A percentile compares a stretch with the other conserved stretches of the same genome.
These are phyloP conservation scores for Eucalyptus erythrocorys DNA, from an alignment of 345 rosid genomes.

Conservation along the genomic window DNA sequence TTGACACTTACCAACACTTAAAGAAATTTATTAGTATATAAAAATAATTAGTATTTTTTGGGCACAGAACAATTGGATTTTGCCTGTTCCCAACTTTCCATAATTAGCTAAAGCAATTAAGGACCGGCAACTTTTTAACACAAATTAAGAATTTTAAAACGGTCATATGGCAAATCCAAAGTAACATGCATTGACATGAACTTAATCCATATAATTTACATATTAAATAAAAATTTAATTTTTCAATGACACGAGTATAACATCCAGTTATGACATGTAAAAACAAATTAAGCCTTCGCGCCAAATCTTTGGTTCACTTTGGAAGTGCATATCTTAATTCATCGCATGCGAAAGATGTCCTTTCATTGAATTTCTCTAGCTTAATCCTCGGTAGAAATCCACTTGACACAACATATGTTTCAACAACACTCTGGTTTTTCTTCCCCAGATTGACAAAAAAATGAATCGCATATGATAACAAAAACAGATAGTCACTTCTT, in stretches of 20 bases:
- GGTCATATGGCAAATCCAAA: too few relatives aligned
- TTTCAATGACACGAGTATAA: neutral
- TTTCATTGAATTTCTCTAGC: neutral
- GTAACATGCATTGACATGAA: neutral
- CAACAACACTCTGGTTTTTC: neutral
- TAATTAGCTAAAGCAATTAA: too few relatives aligned
- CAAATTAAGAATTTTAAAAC: neutral
- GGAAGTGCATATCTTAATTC: neutral
- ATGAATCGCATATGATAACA: neutral
- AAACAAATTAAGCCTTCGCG: neutral
- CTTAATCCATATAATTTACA: neutral
- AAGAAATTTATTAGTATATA: too few relatives aligned
- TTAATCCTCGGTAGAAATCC: neutral
- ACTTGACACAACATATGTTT: neutral
- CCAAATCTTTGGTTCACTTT: neutral
- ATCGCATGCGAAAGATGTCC: rapidly evolving
- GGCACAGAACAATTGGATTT: too few relatives aligned
- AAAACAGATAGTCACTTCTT: neutral
- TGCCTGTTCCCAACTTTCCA: too few relatives aligned
- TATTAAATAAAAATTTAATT: neutral
- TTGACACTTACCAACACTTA: too few relatives aligned
- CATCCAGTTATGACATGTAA: neutral
- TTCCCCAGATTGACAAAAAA: neutral
- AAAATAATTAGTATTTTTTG: too few relatives aligned
- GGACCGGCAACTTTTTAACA: neutral